Base-by-base conservation (phyloP, 768 basidiomycete species). In the Mycena haematopus region DNA sequence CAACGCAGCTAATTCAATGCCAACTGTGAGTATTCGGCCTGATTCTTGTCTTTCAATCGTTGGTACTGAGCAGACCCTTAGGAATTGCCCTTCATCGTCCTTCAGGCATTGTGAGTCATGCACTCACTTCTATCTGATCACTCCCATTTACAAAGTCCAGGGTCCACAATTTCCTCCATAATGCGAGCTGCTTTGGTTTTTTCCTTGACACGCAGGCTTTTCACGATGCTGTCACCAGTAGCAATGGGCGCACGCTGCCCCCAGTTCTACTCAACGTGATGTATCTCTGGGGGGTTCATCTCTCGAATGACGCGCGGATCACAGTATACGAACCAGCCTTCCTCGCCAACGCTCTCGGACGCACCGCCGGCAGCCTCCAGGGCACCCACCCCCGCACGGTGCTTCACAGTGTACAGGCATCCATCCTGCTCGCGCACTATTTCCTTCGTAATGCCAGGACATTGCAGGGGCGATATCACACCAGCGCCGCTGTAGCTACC, bases 171-270 rank as follows among this genome's bases (percentile, higher is more conserved):
- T 77, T 86, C 63, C 62, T 79, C 2, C 77, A 76, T 25, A 72
- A 81, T 33, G 73, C 76, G 0, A 67, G 73, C 24, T 76, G 78
- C 35, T 68, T 84, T 40, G 80, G 80, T 0, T 77, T 85, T 46
- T 86, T 84, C 68, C 75, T 86, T 52, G 67, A 82, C 62, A 52
- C 73, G 3, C 69, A 72, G 11, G 78, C 81, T 5, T 80, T 86
- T 55, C 70, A 75, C 6, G 68, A 73, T 53, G 66, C 52, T 42
- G 69, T 53, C 6, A 68, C 70, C 21, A 72, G 72, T 22, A 4
- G 36, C n/a, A 33, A 27, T 35, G 45, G 49, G 7, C 35, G 44
- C 55, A 65, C 46, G 13, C 62, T 69, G 0, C 40, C 74, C 2
- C 71, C 72, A 0, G 75, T 73, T 0, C 62, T 78, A 0, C 65